phyloP scores from a whole-genome alignment of 768 basidiomycete species.

The Russula sp. region DNA sequence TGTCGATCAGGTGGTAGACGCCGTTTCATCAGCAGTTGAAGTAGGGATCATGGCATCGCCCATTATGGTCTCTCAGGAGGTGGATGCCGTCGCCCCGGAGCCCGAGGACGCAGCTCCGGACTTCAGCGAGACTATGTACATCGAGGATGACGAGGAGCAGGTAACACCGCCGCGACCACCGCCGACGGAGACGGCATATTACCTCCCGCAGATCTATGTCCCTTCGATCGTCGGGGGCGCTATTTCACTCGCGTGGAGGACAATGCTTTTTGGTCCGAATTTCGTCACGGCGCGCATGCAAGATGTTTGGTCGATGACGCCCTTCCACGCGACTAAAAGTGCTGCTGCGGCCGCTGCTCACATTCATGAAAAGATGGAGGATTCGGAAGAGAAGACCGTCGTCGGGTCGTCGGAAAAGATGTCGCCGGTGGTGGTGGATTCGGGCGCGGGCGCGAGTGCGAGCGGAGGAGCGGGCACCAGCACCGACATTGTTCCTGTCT shows the following conservation, averaged over 20 bases:
- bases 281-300: slow-evolving; percentile 37
- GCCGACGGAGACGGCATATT: slow-evolving; percentile 29
- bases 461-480: slow-evolving; percentile 1
- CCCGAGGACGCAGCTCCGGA: slow-evolving; percentile 30
- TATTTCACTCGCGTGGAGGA: slow-evolving; percentile 36
- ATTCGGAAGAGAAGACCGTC: slow-evolving; percentile 18
- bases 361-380: slow-evolving; percentile 21
- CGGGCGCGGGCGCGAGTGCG: slow-evolving; percentile 13
- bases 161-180: not conserved
- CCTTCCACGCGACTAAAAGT: slow-evolving; percentile 26
- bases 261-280: slow-evolving; percentile 37
- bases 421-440: slow-evolving; percentile 13
- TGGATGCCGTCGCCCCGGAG: slow-evolving; percentile 22
- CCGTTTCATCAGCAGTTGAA: slow-evolving; percentile 40
- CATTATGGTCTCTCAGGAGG: slow-evolving; percentile 32
- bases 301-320: slow-evolving; percentile 36
- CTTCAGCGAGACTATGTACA: slow-evolving; percentile 24
- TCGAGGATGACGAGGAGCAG: slow-evolving; percentile 21
- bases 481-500: slow-evolving; percentile 45
- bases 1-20: slow-evolving; percentile 47
- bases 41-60: slow-evolving; percentile 36
- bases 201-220: slow-evolving; percentile 31
- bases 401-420: slow-evolving; percentile 26
- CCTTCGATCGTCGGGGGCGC: slow-evolving; percentile 34
- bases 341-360: slow-evolving; percentile 2